Evolutionary conservation across 1,284 basidiomycete genomes (phyloP).

Genomic region (Rhodotorula sp.): DNA sequence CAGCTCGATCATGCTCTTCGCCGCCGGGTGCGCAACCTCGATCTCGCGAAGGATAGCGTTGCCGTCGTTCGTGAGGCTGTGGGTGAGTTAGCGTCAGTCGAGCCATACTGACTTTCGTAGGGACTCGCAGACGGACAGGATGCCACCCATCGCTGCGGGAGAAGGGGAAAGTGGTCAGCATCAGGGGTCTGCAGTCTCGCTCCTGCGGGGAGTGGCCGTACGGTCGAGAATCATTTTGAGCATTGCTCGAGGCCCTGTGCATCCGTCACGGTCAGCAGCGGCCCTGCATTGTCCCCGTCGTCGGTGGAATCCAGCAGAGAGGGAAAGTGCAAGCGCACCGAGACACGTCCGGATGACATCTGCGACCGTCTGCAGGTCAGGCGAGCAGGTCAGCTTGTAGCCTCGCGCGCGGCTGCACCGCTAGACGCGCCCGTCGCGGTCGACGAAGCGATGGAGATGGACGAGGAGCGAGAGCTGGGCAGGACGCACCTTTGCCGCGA

Average conservation of each 20-base stretch:
- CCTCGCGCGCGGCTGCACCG: background rate
- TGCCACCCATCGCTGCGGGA: constrained; percentile 77
- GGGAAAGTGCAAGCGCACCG: constrained; percentile 48
- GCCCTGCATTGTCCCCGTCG: too few species aligned
- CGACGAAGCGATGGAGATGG: too few species aligned
- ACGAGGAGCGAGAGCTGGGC: background rate
- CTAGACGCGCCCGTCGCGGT: background rate
- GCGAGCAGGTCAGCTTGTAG: background rate
- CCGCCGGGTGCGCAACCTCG: constrained; percentile 96
- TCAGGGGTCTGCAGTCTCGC: background rate
- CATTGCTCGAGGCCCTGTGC: constrained; percentile 85
- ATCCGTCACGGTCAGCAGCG: background rate
- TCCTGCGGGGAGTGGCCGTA: constrained; percentile 14
- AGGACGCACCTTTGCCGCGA: constrained; percentile 80
- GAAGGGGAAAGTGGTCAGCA: background rate
- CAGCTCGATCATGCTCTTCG: constrained; percentile 99
- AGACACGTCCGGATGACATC: constrained; percentile 99
- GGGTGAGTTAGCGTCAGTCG: constrained; percentile 16
- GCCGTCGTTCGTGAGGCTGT: constrained; percentile 91
- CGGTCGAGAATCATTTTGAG: constrained; percentile 96
- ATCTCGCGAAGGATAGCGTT: constrained; percentile 97
- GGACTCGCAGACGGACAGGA: constrained; percentile 64
- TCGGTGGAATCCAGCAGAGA: background rate
- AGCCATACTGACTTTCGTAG: fast-evolving
- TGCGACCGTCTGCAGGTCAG: constrained; percentile 73